These are phyloP conservation scores for Borovskyia barvae DNA, from an alignment of 208 protist species.

Conservation along the genomic window DNA sequence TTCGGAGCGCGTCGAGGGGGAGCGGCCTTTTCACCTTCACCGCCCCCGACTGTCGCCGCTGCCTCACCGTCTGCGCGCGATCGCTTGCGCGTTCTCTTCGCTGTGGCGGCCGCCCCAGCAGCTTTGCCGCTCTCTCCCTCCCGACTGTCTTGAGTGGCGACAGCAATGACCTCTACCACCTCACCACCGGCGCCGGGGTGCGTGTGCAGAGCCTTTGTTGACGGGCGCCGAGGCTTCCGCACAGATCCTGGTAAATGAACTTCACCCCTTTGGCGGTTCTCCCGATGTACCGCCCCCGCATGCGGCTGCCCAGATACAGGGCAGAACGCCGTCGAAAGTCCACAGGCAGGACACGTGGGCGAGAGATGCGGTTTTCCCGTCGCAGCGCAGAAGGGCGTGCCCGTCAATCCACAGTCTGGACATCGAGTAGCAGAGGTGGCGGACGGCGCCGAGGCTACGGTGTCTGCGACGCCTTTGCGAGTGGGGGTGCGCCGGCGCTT, in stretches of 20 bases:
- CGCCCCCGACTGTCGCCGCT: background rate
- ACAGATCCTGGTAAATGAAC: constrained; percentile 35
- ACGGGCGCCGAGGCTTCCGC: constrained; percentile 2
- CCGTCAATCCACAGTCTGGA: constrained; percentile 50
- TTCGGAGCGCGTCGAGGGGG: too few species aligned
- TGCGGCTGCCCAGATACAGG: constrained; percentile 63
- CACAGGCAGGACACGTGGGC: constrained; percentile 39
- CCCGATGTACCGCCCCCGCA: constrained; percentile 19
- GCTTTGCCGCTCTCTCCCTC: background rate
- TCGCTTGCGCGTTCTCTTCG: constrained; percentile 7
- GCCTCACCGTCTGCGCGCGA: background rate
- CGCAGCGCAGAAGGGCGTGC: constrained; percentile 58
- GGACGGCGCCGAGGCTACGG: background rate
- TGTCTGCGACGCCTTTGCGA: background rate
- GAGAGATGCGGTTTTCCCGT: constrained; percentile 47
- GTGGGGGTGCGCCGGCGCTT: constrained; percentile 10
- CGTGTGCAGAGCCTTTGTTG: background rate
- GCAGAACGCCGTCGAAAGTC: constrained; percentile 62
- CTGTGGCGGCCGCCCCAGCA: background rate
- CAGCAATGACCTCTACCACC: constrained; percentile 17
- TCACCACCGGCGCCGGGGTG: background rate
- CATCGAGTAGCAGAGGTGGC: constrained; percentile 23
- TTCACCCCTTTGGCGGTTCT: constrained; percentile 40
- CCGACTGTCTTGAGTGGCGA: constrained; percentile 9
- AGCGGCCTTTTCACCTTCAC: background rate